phyloP scores from a whole-genome alignment of 2,329 filamentous ascomycete genomes.

The Apiospora rasikravindrae region DNA sequence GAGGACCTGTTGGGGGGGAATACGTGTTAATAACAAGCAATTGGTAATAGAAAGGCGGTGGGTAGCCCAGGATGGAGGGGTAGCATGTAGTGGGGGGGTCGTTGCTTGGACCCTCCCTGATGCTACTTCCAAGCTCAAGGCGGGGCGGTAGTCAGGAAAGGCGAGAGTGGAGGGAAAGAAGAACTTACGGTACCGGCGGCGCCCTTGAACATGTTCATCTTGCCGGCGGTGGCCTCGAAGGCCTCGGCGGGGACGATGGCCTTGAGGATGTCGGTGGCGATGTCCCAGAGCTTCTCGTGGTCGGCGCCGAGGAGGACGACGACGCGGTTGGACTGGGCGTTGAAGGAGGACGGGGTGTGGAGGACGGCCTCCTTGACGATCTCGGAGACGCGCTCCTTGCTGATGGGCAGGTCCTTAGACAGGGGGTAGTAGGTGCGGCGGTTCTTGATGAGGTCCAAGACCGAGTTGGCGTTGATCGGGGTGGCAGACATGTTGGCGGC shows the following conservation, averaged over 20 bases:
- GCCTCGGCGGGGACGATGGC: slow-evolving; percentile 68
- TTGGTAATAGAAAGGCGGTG: slow-evolving; percentile 32
- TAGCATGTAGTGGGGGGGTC: background rate
- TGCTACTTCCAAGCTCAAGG: background rate
- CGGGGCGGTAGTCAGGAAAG: background rate
- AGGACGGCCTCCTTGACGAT: slow-evolving; percentile 69
- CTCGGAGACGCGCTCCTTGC: slow-evolving; percentile 64
- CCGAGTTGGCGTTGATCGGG: slow-evolving; percentile 49
- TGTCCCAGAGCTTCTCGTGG: slow-evolving; percentile 88
- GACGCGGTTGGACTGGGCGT: slow-evolving; percentile 81
- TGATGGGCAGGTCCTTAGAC: slow-evolving; percentile 65
- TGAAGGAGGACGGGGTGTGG: slow-evolving; percentile 82
- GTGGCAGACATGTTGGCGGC: slow-evolving; percentile 48
- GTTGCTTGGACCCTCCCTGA: background rate
- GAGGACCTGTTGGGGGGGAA: slow-evolving; percentile 62
- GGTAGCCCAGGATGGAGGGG: background rate
- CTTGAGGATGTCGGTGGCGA: slow-evolving; percentile 68
- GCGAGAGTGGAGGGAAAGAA: slow-evolving; percentile 5
- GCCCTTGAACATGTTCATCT: slow-evolving; percentile 62
- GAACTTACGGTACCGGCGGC: slow-evolving; percentile 77
- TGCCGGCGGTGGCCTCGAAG: slow-evolving; percentile 58
- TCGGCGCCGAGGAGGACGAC: slow-evolving; percentile 81
- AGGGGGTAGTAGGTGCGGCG: slow-evolving; percentile 75
- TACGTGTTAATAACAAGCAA: background rate
- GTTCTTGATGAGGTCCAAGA: slow-evolving; percentile 69